Evolutionary conservation across 768 basidiomycete species (phyloP), one percentile per base, ranked within the genome.

Genomic region (Lactarius deliciosus): DNA sequence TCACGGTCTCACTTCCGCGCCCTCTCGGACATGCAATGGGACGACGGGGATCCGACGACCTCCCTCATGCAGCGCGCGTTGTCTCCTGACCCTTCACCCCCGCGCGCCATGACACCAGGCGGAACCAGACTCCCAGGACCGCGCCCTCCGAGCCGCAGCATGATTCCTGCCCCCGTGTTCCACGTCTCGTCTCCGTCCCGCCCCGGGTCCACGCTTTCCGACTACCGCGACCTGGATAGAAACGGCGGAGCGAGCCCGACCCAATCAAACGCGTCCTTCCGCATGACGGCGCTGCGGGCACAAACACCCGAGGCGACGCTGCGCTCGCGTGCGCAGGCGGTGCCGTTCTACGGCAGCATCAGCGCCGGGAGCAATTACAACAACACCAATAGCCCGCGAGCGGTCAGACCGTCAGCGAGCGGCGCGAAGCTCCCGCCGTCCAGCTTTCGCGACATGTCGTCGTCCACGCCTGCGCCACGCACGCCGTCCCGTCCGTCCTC

Each of bases 121-220:
- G 75, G 79, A 73, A 57, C 77, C 36, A 78, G 74, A 55, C 71
- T 75, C 16, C 88, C 86, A 72, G 85, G 85, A 34, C 83, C 86
- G 13, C 83, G 91, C 40, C 91, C 91, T 34, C 90, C 91, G 1
- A 92, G 91, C 72, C 84, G 89, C 62, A 94, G 92, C 6, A 89
- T 85, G 85, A 92, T 94, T 64, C 91, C 91, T 25, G 82, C 92
- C 30, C 91, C 92, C 9, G 87, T 82, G 69, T 79, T 92, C 3
- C 87, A 89, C 63, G 77, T 91, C 47, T 85, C 85, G 2, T 83
- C 86, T 5, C 84, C 86, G 10, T 91, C 90, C 22, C 82, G 91
- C 40, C 88, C 91, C 1, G 82, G 83, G 1, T 86, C 90, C 1
- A 82, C 89, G 7, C 84, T 90, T 83, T 92, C 91, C 7, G 81